phyloP scores from a whole-genome alignment of 805 yeast genomes.

The Candida glaebosa region DNA sequence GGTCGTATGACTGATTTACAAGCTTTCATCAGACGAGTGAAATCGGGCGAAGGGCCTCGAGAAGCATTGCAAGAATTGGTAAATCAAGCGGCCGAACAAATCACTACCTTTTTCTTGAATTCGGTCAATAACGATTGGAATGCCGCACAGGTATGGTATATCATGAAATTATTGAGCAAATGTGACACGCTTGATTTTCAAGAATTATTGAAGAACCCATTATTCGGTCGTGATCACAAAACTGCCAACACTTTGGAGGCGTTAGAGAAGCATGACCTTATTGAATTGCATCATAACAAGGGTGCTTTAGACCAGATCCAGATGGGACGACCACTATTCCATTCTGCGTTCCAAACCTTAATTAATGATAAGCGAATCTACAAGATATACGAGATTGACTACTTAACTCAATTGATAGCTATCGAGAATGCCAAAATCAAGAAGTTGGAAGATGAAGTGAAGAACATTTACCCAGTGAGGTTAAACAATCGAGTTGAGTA shows the following conservation, averaged over 20 bases:
- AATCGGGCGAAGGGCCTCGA: conserved; percentile 79
- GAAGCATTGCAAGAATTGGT: conserved; percentile 80
- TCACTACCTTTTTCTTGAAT: conserved; percentile 69
- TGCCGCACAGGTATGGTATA: conserved; percentile 83
- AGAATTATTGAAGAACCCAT: conserved; percentile 53
- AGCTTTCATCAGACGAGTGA: conserved; percentile 81
- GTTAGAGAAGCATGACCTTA: conserved; percentile 76
- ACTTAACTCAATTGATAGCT: conserved; percentile 50
- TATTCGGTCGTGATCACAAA: conserved; percentile 56
- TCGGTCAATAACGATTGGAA: conserved; percentile 41
- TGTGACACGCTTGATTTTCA: conserved; percentile 44
- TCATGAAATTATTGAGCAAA: conserved; percentile 62
- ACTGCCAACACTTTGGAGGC: conserved; percentile 49
- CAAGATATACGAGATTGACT: conserved; percentile 61
- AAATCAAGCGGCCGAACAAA: conserved; percentile 80
- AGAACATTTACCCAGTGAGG: conserved; percentile 50
- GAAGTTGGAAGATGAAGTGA: conserved; percentile 69
- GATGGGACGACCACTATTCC: conserved; percentile 83
- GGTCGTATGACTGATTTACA: conserved; percentile 95
- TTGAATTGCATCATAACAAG: conserved; percentile 67
- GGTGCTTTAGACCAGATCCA: conserved; percentile 65
- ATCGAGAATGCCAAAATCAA: conserved; percentile 61
- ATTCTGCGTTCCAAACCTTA: conserved; percentile 72
- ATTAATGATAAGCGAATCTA: conserved; percentile 53
- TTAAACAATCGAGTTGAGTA: conserved; percentile 63